Evolutionary conservation across 2,329 filamentous ascomycete genomes (phyloP), one percentile per base, ranked within the genome.

Genomic region (Pseudocercospora cruenta): DNA sequence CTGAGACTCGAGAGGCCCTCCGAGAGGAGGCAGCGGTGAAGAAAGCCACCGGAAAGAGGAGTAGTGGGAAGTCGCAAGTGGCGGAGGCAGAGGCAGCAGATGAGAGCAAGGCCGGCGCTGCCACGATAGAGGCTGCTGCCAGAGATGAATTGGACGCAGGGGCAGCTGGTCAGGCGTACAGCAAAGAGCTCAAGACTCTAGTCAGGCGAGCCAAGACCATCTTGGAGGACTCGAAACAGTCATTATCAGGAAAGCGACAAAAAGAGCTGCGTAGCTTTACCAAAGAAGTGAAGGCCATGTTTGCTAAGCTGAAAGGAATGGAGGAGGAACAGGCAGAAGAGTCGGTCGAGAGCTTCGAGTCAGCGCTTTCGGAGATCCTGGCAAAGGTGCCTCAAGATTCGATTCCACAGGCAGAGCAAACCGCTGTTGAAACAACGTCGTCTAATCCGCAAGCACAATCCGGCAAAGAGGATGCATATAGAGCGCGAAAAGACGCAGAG

Each of bases 211-310:
- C 89, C 62, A 88, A 90, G 76, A 77, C 75, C n/a, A 83, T 91
- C 61, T 81, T 91, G 67, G 81, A 83, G 9, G 83, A 80, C 64
- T 78, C 86, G 66, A 78, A 83, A 26, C 68, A 70, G 58, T 69
- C 74, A 22, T 81, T 93, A 36, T 85, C 86, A 33, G 91, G 87
- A 62, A 90, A 89, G 77, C 88, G 90, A 76, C 95, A 94, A 83
- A 88, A 90, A 75, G 86, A 89, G 62, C 84, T 96, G 62, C 90
- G 93, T 59, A 81, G 85, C n/a, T 91, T 96, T 80, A 83, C 90
- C 67, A 85, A 86, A 72, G 83, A 86, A 26, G 84, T 91, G 54
- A 87, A 87, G 73, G 84, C 85, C 54, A 86, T 90, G 53, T 83
- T 94, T 21, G 82, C 85, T 60, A 84, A 85, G 63, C 82, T 86